A percentile compares a stretch with the other conserved stretches of the same genome.
Evolutionary conservation across 139 green algal species (phyloP).

Genomic region (Tetraselmis striata): DNA sequence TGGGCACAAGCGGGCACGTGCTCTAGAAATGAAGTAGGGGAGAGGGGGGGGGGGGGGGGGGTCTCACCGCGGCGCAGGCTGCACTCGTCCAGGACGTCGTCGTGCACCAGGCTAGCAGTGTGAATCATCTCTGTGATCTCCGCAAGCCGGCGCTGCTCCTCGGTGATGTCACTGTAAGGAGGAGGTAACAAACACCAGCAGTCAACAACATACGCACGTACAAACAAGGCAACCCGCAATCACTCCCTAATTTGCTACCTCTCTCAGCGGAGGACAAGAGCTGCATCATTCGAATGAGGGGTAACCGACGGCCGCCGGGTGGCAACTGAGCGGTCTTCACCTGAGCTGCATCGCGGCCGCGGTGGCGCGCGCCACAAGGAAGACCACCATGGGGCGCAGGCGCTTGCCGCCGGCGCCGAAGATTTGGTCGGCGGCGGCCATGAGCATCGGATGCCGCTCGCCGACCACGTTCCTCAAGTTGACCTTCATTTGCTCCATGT

Average conservation of each 20-base stretch:
- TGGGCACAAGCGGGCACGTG: no score
- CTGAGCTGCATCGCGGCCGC: constrained; percentile 44
- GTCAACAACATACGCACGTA: no score
- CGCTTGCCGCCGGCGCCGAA: constrained; percentile 94
- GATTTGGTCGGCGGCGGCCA: constrained; percentile 95
- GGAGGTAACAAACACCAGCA: no score
- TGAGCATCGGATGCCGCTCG: constrained; percentile 84
- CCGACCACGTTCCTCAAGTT: constrained; percentile 88
- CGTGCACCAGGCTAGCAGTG: constrained; percentile 94
- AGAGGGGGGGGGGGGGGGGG: no score
- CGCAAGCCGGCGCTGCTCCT: constrained; percentile 80
- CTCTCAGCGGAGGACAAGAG: no score
- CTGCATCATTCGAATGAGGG: no score
- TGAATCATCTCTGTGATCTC: constrained; percentile 99
- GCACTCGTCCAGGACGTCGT: constrained; percentile 98
- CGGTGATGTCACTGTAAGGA: constrained; percentile 75
- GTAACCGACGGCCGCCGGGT: no score
- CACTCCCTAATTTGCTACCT: no score
- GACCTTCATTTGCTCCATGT: constrained; percentile 75
- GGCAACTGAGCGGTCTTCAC: no score
- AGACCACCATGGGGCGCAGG: constrained; percentile 80
- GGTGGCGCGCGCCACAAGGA: constrained; percentile 83
- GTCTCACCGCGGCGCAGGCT: constrained; percentile 67
- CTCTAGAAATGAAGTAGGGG: no score
- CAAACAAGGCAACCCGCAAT: no score